Base-by-base conservation (phyloP, 345 rosid genomes). In the Chamaenerion angustifolium region DNA sequence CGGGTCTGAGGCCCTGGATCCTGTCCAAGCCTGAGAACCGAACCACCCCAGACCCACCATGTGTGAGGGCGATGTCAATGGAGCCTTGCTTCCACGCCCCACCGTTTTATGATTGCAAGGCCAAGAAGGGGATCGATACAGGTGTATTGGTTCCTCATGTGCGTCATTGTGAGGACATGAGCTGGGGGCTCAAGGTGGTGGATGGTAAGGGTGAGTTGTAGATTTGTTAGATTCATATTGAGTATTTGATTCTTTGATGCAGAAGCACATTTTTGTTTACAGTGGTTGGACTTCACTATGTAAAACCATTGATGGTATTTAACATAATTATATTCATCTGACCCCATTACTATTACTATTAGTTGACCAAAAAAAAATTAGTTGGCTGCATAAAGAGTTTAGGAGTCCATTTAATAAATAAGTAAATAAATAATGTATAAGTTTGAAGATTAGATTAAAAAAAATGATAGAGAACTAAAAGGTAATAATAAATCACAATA, bases 81-180 rank as follows among this genome's bases (percentile, higher is more conserved):
- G 94, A 84, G 69, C 89, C 89, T 45, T 84, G 94, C 42, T 84
- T 84, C 64, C 94, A 84, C 56, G 73, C 88, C 52, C 89, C 89
- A 45, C 89, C 89, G 8, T 72, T 68, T 54, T 81, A 78, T 12
- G 86, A 78, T 27, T 81, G 88, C 77, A 78, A 74, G 63, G 76
- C 76, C 23, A 76, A 70, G 70, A 52, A 41, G 40, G 86, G 86
- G 52, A 64, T 57, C 8, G 94, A 80, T 47, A 72, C 85, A 0
- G 76, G 81, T 48, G 64, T 42, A 8, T 17, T 80, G 19, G 80
- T 83, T 19, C 77, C 82, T 0, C 72, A 77, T 18, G 85, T 83
- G 52, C 74, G 68, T 42, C 94, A 80, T 16, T 80, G 94, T 45
- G 88, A 80, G 56, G 94, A 83, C 62, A 66, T 78, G 64, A 74